Conservation (phyloP, 2,329 filamentous ascomycete species). For the Dryadomyces sulphureus region DNA sequence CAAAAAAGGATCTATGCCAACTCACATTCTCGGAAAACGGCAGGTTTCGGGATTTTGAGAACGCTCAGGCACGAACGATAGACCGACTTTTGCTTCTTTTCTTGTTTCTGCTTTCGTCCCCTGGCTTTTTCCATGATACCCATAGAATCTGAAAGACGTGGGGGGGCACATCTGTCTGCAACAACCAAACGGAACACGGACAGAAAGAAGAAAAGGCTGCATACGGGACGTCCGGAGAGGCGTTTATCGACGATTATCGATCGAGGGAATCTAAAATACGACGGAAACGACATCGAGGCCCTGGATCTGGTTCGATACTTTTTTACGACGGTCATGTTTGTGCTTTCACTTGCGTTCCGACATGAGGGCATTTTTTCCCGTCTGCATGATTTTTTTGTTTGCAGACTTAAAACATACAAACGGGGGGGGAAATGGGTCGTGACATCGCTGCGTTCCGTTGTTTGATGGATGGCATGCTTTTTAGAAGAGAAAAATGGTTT, state of each 20-base stretch:
- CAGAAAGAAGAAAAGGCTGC: slow-evolving; percentile 9
- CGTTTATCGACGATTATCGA: slow-evolving; percentile 17
- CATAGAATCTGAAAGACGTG: slow-evolving; percentile 20
- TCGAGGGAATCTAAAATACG: slow-evolving; percentile 14
- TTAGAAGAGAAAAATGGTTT: slow-evolving; percentile 55
- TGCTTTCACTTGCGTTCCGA: slow-evolving; percentile 16
- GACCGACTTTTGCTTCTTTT: slow-evolving; percentile 18
- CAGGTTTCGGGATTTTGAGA: slow-evolving; percentile 20
- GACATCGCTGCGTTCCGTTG: slow-evolving; percentile 17
- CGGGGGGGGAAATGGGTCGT: slow-evolving; percentile 14
- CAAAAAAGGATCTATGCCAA: slow-evolving; percentile 13
- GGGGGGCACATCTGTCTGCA: slow-evolving; percentile 14
- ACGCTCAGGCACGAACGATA: slow-evolving; percentile 20
- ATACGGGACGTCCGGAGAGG: slow-evolving; percentile 14
- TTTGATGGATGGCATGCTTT: slow-evolving; percentile 17
- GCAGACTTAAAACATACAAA: slow-evolving; percentile 14
- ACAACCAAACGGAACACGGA: slow-evolving; percentile 8
- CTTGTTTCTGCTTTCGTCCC: slow-evolving; percentile 19
- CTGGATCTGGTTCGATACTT: slow-evolving; percentile 20
- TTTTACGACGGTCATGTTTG: slow-evolving; percentile 25
- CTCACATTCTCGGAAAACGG: slow-evolving; percentile 16
- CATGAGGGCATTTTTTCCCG: slow-evolving; percentile 18
- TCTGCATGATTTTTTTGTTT: slow-evolving; percentile 9
- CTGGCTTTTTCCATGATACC: slow-evolving; percentile 23
- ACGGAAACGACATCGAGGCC: slow-evolving; percentile 8